Conservation (phyloP, 805 yeast genomes). For the Metschnikowia koreensis region DNA sequence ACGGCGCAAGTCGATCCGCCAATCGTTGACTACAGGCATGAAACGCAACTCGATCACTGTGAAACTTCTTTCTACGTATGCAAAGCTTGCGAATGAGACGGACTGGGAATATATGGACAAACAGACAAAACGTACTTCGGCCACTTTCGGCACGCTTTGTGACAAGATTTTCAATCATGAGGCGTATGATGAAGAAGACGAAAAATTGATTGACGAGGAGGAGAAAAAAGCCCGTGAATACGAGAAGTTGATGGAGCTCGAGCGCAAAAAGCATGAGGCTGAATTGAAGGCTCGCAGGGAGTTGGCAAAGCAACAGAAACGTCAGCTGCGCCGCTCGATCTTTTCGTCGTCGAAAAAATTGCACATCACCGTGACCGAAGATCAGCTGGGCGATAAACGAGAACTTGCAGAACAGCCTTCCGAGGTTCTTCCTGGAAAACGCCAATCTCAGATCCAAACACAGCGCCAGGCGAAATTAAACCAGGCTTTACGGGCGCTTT, state of each 20-base stretch:
- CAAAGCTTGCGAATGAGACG: constrained; percentile 61
- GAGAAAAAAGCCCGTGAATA: constrained; percentile 43
- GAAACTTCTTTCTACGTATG: constrained; percentile 68
- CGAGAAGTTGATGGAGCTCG: constrained; percentile 47
- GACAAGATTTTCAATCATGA: constrained; percentile 77
- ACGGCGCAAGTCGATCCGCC: constrained; percentile 37
- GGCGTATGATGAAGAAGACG: constrained; percentile 49
- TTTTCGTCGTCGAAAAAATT: constrained; percentile 38
- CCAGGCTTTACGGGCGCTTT: constrained; percentile 32
- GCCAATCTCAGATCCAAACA: constrained; percentile 11
- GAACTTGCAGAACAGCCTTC: constrained; percentile 7
- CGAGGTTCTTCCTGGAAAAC: constrained; percentile 34
- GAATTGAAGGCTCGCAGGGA: constrained; percentile 48
- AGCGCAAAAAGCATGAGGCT: constrained; percentile 51
- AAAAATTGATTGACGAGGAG: constrained; percentile 40
- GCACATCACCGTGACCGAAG: constrained; percentile 38
- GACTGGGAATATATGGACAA: constrained; percentile 71
- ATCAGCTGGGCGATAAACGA: constrained; percentile 12
- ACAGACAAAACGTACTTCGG: constrained; percentile 72
- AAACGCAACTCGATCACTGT: constrained; percentile 70
- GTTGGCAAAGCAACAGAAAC: constrained; percentile 44
- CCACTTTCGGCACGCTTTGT: constrained; percentile 74
- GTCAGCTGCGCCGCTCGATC: constrained; percentile 42
- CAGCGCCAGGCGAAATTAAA: constrained; percentile 33
- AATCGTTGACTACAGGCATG: constrained; percentile 46